These are phyloP conservation scores for Nitzschia sp. DNA, from an alignment of 108 stramenopile genomes.

Conservation along the genomic window DNA sequence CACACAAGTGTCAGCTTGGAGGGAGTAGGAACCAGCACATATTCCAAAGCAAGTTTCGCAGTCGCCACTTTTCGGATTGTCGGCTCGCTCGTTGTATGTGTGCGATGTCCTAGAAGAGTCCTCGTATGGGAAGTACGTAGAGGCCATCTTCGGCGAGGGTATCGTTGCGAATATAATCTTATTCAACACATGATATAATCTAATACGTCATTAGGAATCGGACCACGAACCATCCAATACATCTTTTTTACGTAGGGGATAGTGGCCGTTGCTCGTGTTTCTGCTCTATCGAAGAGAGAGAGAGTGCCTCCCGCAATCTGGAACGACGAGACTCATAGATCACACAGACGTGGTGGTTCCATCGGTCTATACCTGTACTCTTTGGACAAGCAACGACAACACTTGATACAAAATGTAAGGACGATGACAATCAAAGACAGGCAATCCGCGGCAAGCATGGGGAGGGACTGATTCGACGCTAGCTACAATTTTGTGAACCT, in stretches of 20 bases:
- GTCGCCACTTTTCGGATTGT: not conserved
- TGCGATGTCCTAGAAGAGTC: not conserved
- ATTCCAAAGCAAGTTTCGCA: not conserved
- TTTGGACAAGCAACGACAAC: too few relatives aligned
- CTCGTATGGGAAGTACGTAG: not conserved
- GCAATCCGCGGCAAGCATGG: too few relatives aligned
- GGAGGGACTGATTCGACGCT: too few relatives aligned
- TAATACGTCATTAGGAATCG: constrained; percentile 20
- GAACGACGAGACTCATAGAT: too few relatives aligned
- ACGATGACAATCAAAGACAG: too few relatives aligned
- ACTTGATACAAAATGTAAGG: too few relatives aligned
- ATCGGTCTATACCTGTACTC: too few relatives aligned
- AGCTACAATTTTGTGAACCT: too few relatives aligned
- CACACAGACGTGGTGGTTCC: too few relatives aligned
- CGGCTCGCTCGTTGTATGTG: constrained; percentile 3
- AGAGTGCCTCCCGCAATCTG: too few relatives aligned
- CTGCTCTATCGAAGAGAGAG: not conserved
- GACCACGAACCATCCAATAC: constrained; percentile 3
- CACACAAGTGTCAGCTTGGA: not conserved
- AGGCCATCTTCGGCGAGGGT: constrained; percentile 1
- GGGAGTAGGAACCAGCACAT: not conserved
- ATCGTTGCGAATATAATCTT: constrained; percentile 2
- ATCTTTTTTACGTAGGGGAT: not conserved
- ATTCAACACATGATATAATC: constrained; percentile 3
- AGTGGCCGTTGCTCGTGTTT: constrained; percentile 16